A percentile compares a stretch with the other conserved stretches of the same genome.
Conservation (phyloP, 2,329 filamentous ascomycete species). For the Arthroderma sp. region DNA sequence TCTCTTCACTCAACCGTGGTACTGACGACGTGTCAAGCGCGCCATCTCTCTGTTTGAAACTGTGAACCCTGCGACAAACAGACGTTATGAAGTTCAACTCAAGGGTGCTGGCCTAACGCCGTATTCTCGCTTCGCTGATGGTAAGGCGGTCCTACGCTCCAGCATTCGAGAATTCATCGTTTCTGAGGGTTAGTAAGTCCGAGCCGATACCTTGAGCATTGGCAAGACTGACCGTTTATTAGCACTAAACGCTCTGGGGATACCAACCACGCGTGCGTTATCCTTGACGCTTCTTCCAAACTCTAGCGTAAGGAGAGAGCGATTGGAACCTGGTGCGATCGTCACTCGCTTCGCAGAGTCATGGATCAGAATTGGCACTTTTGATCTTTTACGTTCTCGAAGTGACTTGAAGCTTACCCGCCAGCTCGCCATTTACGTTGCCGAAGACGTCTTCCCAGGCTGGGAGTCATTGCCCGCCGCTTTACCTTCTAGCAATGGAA, state of each 20-base stretch:
- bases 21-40: slow-evolving; percentile 31
- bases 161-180: slow-evolving; percentile 92
- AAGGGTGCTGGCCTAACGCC: slow-evolving; percentile 91
- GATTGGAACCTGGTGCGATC: slow-evolving; percentile 78
- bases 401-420: slow-evolving; percentile 66
- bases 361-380: slow-evolving; percentile 90
- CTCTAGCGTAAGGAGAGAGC: slow-evolving; percentile 62
- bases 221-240: background rate
- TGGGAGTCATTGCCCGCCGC: slow-evolving; percentile 70
- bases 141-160: slow-evolving; percentile 80
- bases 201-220: background rate
- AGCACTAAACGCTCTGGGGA: slow-evolving; percentile 65
- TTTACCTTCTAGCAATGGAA: slow-evolving; percentile 30
- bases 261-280: slow-evolving; percentile 77
- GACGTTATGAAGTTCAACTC: slow-evolving; percentile 77
- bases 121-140: slow-evolving; percentile 92
- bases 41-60: slow-evolving; percentile 91
- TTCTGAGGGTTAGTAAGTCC: slow-evolving; percentile 52
- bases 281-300: slow-evolving; percentile 67
- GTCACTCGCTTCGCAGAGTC: slow-evolving; percentile 82
- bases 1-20: background rate
- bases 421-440: slow-evolving; percentile 66
- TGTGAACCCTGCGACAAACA: slow-evolving; percentile 59
- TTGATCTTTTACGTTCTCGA: slow-evolving; percentile 76
- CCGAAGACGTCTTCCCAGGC: slow-evolving; percentile 74